phyloP scores from a whole-genome alignment of 139 green algal genomes.

The Dunaliella primolecta region DNA sequence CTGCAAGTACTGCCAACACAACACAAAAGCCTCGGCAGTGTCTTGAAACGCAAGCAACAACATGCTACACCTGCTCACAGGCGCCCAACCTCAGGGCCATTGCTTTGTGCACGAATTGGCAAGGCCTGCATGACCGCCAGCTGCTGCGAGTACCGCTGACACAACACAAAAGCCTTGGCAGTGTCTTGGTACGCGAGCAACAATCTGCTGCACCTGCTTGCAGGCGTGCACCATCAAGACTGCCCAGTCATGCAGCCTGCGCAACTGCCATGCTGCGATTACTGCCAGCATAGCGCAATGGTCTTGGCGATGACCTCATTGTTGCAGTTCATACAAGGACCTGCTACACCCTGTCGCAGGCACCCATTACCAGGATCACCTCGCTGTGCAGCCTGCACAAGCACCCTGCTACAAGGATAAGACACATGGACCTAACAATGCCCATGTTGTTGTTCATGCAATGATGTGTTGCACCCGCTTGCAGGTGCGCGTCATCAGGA shows the following conservation, averaged over 20 bases:
- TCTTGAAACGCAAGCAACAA: too few species aligned
- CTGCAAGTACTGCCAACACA: too few species aligned
- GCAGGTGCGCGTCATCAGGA: too few species aligned
- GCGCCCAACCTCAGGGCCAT: not conserved
- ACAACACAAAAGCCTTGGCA: too few species aligned
- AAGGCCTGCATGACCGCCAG: not conserved
- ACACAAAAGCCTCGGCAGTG: too few species aligned
- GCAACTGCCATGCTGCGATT: too few species aligned
- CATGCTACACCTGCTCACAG: not conserved
- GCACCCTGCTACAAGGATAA: too few species aligned
- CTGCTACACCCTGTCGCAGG: not conserved
- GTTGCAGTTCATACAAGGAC: not conserved
- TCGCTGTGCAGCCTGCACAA: not conserved
- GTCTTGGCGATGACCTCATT: too few species aligned
- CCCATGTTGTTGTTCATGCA: too few species aligned
- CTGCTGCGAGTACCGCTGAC: not conserved
- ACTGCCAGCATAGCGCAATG: not conserved
- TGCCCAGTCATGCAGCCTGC: not conserved
- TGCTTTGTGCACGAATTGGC: not conserved
- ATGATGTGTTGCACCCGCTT: too few species aligned
- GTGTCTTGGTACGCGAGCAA: not conserved
- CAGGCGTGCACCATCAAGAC: not conserved
- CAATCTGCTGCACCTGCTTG: not conserved
- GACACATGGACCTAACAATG: too few species aligned
- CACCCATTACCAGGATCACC: not conserved